Conservation (phyloP, 257 asterid species). For the Euphrasia confusa region DNA sequence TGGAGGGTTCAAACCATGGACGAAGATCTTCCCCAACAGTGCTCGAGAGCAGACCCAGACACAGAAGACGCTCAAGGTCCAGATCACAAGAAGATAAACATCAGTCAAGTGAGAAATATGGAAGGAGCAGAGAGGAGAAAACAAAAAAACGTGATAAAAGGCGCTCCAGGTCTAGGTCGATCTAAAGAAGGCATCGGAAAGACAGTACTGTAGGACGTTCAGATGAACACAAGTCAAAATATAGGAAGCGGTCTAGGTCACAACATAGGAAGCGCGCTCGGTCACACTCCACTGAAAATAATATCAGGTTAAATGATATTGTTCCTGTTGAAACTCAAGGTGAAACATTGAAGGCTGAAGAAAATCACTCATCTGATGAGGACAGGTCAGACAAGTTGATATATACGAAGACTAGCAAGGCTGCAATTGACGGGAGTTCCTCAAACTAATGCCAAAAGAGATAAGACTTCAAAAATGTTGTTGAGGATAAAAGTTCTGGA, state of each 20-base stretch:
- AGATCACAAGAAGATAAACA: slow-evolving; percentile 54
- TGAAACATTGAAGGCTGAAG: slow-evolving; percentile 37
- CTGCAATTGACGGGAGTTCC: slow-evolving; percentile 28
- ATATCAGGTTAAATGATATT: slow-evolving; percentile 26
- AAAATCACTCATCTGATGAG: slow-evolving; percentile 32
- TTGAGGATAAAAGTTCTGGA: slow-evolving; percentile 19
- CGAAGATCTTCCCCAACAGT: slow-evolving; percentile 42
- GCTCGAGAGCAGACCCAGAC: slow-evolving; percentile 50
- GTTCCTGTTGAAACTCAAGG: slow-evolving; percentile 35
- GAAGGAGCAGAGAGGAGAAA: slow-evolving; percentile 55
- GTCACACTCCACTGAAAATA: slow-evolving; percentile 49
- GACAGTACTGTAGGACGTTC: slow-evolving; percentile 40
- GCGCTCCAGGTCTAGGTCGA: slow-evolving; percentile 54
- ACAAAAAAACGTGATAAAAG: slow-evolving; percentile 42
- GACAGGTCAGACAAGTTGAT: slow-evolving; percentile 29
- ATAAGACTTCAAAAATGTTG: slow-evolving; percentile 22
- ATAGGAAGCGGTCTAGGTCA: slow-evolving; percentile 36
- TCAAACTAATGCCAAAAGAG: slow-evolving; percentile 22
- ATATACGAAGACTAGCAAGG: slow-evolving; percentile 29
- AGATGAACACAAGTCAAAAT: slow-evolving; percentile 52
- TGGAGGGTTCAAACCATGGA: slow-evolving; percentile 39
- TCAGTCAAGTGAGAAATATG: slow-evolving; percentile 39
- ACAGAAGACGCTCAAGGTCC: slow-evolving; percentile 52
- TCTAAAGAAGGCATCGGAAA: slow-evolving; percentile 44
- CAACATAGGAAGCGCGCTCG: slow-evolving; percentile 49